Percentiles rank a stretch among this genome's conserved stretches.
Conservation (phyloP, 345 rosid genomes). For the Citrus sp. region DNA sequence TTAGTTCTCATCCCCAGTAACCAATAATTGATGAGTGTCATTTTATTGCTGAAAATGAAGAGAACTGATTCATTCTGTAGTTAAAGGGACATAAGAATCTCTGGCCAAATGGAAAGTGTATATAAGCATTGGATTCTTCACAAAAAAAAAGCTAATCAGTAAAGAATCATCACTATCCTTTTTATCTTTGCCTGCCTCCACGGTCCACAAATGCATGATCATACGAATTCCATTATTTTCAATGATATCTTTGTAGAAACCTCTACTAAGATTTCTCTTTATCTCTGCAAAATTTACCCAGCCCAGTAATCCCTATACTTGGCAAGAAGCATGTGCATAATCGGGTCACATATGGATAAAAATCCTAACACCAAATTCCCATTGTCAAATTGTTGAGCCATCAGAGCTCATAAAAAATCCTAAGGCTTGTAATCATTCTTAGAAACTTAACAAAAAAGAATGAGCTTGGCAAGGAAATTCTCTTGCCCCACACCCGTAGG, state of each 20-base stretch:
- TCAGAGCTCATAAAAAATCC: too few relatives aligned
- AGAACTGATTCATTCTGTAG: conserved; percentile 6
- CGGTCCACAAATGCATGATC: background rate
- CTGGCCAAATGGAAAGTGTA: background rate
- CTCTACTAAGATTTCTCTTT: background rate
- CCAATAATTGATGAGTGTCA: background rate
- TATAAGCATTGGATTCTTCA: conserved; percentile 37
- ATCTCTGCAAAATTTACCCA: background rate
- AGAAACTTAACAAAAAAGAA: background rate
- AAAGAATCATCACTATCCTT: conserved; percentile 1
- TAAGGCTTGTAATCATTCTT: too few relatives aligned
- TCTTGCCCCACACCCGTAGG: background rate
- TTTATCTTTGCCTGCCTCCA: conserved; percentile 3
- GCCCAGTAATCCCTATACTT: background rate
- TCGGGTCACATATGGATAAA: background rate
- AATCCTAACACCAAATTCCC: background rate
- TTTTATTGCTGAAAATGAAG: background rate
- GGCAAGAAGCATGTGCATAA: background rate
- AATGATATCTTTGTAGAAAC: background rate
- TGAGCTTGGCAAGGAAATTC: background rate
- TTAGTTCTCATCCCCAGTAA: background rate
- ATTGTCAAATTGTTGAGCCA: background rate
- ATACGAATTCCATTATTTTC: background rate
- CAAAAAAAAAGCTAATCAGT: background rate
- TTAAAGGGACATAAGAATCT: conserved; percentile 14